Evolutionary conservation across 2,329 filamentous ascomycete species (phyloP), one percentile per base, ranked within the genome.

Genomic region (Colletotrichum shisoi): DNA sequence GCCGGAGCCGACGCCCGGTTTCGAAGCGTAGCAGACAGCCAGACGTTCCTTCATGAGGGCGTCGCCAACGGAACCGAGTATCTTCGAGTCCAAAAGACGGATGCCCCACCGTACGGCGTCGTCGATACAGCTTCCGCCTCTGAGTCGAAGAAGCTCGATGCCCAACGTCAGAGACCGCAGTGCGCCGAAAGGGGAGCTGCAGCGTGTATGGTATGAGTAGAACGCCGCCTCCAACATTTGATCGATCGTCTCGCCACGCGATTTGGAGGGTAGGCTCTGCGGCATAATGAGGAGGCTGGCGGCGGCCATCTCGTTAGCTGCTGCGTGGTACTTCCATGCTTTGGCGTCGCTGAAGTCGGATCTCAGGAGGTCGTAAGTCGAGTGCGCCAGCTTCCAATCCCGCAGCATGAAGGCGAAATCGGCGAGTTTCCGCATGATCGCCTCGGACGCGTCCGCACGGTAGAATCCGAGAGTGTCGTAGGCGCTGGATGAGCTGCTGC

Each of bases 401-500:
- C 95, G 88, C 44, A 99, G 84, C 94, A 99, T 97, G 74, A 99
- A 96, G 12, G 93, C 90, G 78, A 94, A 98, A 76, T 99, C 95
- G 49, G 92, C 95, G 56, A 99, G 82, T 75, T 96, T 96, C 42
- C 95, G 89, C 87, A 99, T 92, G 57, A 95, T 86, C 3, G 94
- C 94, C 80, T 99, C 96, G 0, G 93, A 89, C 0, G 91, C 83
- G 69, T 96, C 93, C 0, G 92, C 90, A 31, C 86, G 84, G 77
- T 98, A 99, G 76, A 92, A 96, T 1, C 93, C 93, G 7, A 87
- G 78, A 44, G 85, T 79, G 76, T 97, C 93, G 77, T 96, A 97
- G 74, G 93, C 96, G 62, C 57, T 68, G 13, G 68, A 65, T 12
- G 66, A 64, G 72, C 85, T 88, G 54, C 79, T 80, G 45, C 80